phyloP scores from a whole-genome alignment of 2,329 filamentous ascomycete species.

The Ascomycota sp. region DNA sequence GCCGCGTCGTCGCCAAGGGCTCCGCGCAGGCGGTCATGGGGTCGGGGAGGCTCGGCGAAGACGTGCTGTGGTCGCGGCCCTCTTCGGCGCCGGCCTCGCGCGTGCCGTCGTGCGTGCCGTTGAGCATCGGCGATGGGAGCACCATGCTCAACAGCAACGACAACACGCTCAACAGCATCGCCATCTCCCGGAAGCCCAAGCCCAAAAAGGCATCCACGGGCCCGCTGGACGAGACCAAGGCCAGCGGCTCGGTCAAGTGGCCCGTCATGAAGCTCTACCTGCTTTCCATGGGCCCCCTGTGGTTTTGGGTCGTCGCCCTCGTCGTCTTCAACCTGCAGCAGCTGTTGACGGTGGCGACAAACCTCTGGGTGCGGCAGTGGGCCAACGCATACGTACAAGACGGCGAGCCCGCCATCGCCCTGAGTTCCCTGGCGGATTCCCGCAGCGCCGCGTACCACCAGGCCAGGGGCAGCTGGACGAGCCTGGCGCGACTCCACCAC shows the following conservation, averaged over 20 bases:
- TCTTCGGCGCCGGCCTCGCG: slow-evolving; percentile 50
- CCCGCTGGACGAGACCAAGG: slow-evolving; percentile 55
- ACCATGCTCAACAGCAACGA: slow-evolving; percentile 31
- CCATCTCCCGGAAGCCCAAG: slow-evolving; percentile 25
- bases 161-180: slow-evolving; percentile 22
- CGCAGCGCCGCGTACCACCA: slow-evolving; percentile 9
- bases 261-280: slow-evolving; percentile 74
- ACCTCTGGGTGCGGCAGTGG: slow-evolving; percentile 90
- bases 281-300: slow-evolving; percentile 81
- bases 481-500: slow-evolving; percentile 18
- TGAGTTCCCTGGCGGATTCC: slow-evolving; percentile 5
- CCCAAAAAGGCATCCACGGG: slow-evolving; percentile 27
- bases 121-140: slow-evolving; percentile 48
- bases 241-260: slow-evolving; percentile 72
- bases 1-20: slow-evolving; percentile 59
- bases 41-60: slow-evolving; percentile 77
- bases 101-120: slow-evolving; percentile 58
- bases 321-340: slow-evolving; percentile 68
- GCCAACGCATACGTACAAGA: slow-evolving; percentile 62
- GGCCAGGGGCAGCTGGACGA: slow-evolving; percentile 13
- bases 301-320: slow-evolving; percentile 70
- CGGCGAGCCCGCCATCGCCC: slow-evolving; percentile 7
- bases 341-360: slow-evolving; percentile 67
- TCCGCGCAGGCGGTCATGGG: slow-evolving; percentile 56
- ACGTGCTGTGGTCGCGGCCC: slow-evolving; percentile 52